Conservation (phyloP, 305 asterid genomes). For the Rubia occidens region DNA sequence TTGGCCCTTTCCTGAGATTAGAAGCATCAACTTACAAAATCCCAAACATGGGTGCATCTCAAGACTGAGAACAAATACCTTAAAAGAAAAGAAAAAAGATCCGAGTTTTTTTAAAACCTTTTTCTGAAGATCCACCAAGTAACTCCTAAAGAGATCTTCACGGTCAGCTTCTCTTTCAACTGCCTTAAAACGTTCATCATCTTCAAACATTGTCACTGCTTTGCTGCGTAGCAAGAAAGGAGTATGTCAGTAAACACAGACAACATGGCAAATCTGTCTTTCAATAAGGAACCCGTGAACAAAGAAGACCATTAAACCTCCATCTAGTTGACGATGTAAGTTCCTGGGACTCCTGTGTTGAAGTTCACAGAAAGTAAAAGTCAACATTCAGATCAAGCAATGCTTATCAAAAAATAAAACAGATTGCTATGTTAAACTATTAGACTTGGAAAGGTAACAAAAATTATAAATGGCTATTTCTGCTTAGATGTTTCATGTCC, state of each 20-base stretch:
- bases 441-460: neutral
- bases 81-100: neutral
- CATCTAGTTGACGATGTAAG: constrained; percentile 83
- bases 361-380: constrained; percentile 26
- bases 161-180: constrained; percentile 88
- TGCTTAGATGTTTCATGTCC: neutral
- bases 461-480: neutral
- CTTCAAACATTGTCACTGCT: constrained; percentile 82
- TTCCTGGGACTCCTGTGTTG: constrained; percentile 71
- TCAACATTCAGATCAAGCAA: constrained; percentile 11
- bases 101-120: constrained; percentile 35
- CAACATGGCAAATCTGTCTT: neutral
- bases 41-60: neutral
- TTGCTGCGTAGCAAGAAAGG: constrained; percentile 47
- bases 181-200: constrained; percentile 89
- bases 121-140: constrained; percentile 87
- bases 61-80: neutral
- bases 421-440: neutral
- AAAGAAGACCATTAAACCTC: constrained; percentile 47
- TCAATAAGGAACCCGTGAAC: constrained; percentile 11
- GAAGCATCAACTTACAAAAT: neutral
- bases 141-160: constrained; percentile 84
- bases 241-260: constrained; percentile 19
- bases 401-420: neutral
- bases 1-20: constrained; percentile 74